Conservation (phyloP, 1,284 basidiomycete species). For the Irpex rosettiformis region DNA sequence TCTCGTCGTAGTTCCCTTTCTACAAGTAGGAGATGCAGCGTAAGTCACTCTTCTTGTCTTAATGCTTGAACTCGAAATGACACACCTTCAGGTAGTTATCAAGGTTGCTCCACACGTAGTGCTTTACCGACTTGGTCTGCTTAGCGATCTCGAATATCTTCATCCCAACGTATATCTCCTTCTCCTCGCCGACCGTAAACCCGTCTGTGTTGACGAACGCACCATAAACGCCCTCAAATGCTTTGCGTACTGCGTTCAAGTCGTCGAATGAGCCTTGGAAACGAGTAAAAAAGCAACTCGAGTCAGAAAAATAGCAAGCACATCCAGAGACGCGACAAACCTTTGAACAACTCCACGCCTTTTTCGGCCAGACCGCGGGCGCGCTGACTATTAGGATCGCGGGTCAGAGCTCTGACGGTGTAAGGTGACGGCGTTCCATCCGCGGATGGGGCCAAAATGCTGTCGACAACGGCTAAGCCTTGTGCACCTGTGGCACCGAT, state of each 20-base stretch:
- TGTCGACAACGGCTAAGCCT: conserved; percentile 42
- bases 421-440: conserved; percentile 44
- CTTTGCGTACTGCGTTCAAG: conserved; percentile 27
- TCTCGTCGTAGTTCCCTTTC: conserved; percentile 33
- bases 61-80: no score
- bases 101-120: conserved; percentile 48
- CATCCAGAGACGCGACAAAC: no score
- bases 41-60: no score
- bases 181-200: conserved; percentile 42
- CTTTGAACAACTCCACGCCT: conserved; percentile 43
- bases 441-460: conserved; percentile 33
- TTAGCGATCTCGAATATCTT: conserved; percentile 48
- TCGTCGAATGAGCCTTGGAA: conserved; percentile 28
- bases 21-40: no score
- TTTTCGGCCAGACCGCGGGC: conserved; percentile 34
- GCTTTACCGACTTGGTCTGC: conserved; percentile 33
- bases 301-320: not conserved
- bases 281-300: not conserved
- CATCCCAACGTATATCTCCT: conserved; percentile 39
- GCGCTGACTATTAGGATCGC: conserved; percentile 35
- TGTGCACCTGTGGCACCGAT: conserved; percentile 51
- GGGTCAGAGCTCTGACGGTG: conserved; percentile 42
- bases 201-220: conserved; percentile 46
- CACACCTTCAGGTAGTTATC: conserved; percentile 43
- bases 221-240: conserved; percentile 41